phyloP scores from a whole-genome alignment of 2,329 filamentous ascomycete species.

The Pseudocercospora crystallina region DNA sequence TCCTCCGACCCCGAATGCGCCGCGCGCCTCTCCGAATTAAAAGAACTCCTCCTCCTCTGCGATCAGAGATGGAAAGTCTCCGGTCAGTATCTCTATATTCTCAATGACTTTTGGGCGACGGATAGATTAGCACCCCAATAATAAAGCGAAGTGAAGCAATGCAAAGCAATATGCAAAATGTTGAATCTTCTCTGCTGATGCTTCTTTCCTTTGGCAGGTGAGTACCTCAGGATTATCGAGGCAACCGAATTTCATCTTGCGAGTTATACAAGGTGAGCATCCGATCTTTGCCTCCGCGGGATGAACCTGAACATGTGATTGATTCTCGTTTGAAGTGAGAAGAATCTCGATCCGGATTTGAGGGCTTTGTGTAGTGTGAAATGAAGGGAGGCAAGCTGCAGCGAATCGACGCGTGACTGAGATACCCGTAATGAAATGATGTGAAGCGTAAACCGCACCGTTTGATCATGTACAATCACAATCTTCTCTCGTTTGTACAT shows the following conservation, averaged over 20 bases:
- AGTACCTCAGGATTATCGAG: constrained; percentile 24
- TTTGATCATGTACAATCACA: no score
- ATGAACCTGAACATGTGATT: not conserved
- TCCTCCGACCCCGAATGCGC: constrained; percentile 26
- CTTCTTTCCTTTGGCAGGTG: constrained; percentile 14
- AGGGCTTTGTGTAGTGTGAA: constrained; percentile 1
- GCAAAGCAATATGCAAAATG: not conserved
- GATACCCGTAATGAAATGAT: no score
- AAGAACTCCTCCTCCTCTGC: constrained; percentile 25
- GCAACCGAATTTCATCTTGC: constrained; percentile 25
- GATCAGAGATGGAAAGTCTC: constrained; percentile 28
- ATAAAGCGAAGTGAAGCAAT: not conserved
- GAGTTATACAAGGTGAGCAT: constrained; percentile 17
- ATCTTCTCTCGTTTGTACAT: no score
- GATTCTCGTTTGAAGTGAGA: constrained; percentile 3
- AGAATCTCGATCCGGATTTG: constrained; percentile 5
- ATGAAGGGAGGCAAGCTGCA: no score
- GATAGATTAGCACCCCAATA: no score
- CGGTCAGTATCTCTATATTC: constrained; percentile 25
- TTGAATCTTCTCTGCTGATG: not conserved
- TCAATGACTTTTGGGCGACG: constrained; percentile 11
- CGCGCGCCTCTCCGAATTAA: constrained; percentile 24
- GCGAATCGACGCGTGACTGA: no score
- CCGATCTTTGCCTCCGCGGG: no score
- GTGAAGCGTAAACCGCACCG: no score